Evolutionary conservation across 345 rosid genomes (phyloP).

Genomic region (Turnera subulata): DNA sequence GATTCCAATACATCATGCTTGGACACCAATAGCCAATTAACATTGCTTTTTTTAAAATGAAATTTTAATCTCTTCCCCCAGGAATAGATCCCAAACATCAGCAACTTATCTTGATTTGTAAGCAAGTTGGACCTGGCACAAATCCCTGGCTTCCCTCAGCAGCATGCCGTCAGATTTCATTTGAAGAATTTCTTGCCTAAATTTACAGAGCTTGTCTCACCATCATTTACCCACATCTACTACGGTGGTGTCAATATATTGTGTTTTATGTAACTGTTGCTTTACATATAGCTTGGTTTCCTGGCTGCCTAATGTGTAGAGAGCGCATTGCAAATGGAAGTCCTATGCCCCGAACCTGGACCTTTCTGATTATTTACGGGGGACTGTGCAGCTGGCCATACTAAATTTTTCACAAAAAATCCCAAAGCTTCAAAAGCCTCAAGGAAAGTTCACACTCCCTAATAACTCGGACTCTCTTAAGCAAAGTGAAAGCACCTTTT

Average conservation of each 20-base stretch:
- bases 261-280: slow-evolving; percentile 1
- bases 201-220: slow-evolving; percentile 16
- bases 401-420: background rate
- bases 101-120: slow-evolving; percentile 36
- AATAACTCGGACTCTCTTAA: slow-evolving; percentile 1
- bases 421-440: slow-evolving; percentile 2
- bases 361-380: background rate
- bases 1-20: slow-evolving; percentile 38
- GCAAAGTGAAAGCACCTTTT: slow-evolving; percentile 7
- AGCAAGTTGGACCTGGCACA: slow-evolving; percentile 22
- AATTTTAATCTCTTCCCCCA: slow-evolving; percentile 16
- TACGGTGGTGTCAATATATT: too few relatives aligned
- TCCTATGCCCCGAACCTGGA: slow-evolving; percentile 3
- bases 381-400: slow-evolving; percentile 1
- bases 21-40: slow-evolving; percentile 35
- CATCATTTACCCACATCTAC: background rate
- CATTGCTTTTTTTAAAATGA: slow-evolving; percentile 12
- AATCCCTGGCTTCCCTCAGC: slow-evolving; percentile 20
- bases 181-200: slow-evolving; percentile 21
- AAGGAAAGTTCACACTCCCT: background rate
- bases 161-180: slow-evolving; percentile 17
- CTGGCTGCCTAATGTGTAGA: too few relatives aligned
- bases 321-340: slow-evolving; percentile 1
- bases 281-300: slow-evolving; percentile 9
- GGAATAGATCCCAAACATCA: slow-evolving; percentile 41